Conservation (phyloP, 371 early-diverging fungal genomes). For the Ordospora colligata region DNA sequence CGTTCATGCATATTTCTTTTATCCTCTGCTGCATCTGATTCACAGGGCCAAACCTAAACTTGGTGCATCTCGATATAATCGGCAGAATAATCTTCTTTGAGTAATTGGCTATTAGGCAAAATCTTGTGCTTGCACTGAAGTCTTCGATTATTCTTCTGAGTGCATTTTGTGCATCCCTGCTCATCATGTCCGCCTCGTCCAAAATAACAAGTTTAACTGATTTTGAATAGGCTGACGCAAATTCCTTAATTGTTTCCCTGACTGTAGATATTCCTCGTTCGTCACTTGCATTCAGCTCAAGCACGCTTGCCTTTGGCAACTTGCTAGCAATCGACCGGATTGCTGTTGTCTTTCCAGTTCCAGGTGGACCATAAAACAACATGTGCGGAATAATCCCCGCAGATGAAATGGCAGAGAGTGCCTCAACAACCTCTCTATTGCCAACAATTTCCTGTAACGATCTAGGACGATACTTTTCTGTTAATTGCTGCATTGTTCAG, state of each 20-base stretch:
- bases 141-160: conserved; percentile 94
- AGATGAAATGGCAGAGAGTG: conserved; percentile 23
- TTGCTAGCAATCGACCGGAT: conserved; percentile 76
- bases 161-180: conserved; percentile 89
- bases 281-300: conserved; percentile 97
- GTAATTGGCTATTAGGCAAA: conserved; percentile 95
- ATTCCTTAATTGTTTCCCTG: conserved; percentile 85
- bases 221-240: conserved; percentile 74
- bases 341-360: conserved; percentile 85
- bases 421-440: conserved; percentile 53
- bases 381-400: conserved; percentile 78
- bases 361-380: conserved; percentile 92
- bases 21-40: conserved; percentile 68
- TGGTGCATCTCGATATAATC: conserved; percentile 87
- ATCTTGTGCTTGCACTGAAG: conserved; percentile 81
- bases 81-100: conserved; percentile 92
- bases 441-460: conserved; percentile 56
- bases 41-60: conserved; percentile 87
- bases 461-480: conserved; percentile 60
- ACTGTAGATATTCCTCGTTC: conserved; percentile 92
- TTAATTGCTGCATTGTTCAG: background rate
- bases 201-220: conserved; percentile 87
- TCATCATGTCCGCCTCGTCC: conserved; percentile 98
- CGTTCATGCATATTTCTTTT: conserved; percentile 43
- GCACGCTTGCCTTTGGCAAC: conserved; percentile 69